Conservation (phyloP, 331 rosid genomes). For the Prunus yedoensis region DNA sequence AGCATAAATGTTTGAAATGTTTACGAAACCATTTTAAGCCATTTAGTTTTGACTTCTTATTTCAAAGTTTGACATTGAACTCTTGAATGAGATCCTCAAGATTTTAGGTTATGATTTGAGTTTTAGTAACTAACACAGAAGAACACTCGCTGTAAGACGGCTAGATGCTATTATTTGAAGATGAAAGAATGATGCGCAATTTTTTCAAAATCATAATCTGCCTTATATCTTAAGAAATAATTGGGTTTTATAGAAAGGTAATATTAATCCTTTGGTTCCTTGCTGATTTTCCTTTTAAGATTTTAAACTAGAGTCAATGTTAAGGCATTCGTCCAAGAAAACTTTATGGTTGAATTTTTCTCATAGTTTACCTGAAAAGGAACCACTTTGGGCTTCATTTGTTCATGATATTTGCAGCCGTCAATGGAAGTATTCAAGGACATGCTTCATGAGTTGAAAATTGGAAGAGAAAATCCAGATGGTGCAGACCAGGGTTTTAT, state of each 20-base stretch:
- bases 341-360: neutral
- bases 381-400: neutral
- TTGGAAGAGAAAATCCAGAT: conserved; percentile 77
- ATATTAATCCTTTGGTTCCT: neutral
- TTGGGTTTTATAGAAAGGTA: neutral
- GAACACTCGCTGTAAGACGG: no score
- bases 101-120: neutral
- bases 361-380: neutral
- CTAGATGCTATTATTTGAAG: no score
- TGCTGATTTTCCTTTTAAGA: no score
- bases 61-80: neutral
- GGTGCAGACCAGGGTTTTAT: conserved; percentile 98
- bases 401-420: conserved; percentile 53
- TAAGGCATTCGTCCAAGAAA: neutral
- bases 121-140: no score
- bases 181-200: no score
- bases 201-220: neutral
- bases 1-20: neutral
- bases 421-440: conserved; percentile 69
- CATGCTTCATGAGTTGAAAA: conserved; percentile 61
- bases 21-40: neutral
- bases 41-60: neutral
- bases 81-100: neutral
- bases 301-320: neutral
- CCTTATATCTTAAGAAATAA: neutral